A percentile compares a stretch with the other conserved stretches of the same genome.
Evolutionary conservation across 805 yeast species (phyloP).

Genomic region (Suhomyces xylopsoci): DNA sequence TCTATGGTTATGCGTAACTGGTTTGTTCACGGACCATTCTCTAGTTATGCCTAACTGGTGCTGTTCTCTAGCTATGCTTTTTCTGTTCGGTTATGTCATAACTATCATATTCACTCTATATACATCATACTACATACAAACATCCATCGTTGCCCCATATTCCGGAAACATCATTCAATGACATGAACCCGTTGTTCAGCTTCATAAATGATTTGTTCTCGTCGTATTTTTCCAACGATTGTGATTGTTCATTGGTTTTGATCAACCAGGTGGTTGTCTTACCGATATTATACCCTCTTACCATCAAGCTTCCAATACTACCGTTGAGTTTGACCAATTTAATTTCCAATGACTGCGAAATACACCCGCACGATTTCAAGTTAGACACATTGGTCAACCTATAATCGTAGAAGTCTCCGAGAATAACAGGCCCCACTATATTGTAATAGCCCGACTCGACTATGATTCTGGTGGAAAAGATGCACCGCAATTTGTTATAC

Average conservation of each 20-base stretch:
- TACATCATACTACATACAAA: constrained; percentile 42
- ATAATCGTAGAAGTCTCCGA: constrained; percentile 61
- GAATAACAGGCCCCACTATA: constrained; percentile 56
- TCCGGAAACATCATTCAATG: constrained; percentile 47
- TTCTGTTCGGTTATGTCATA: background rate
- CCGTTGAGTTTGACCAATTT: constrained; percentile 42
- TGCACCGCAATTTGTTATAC: constrained; percentile 43
- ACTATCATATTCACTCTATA: background rate
- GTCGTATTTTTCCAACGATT: constrained; percentile 11
- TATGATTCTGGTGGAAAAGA: constrained; percentile 49
- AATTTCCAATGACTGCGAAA: constrained; percentile 58
- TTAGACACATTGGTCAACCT: constrained; percentile 40
- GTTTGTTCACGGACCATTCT: too few relatives aligned
- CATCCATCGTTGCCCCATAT: constrained; percentile 73
- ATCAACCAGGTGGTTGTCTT: constrained; percentile 27
- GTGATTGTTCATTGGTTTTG: background rate
- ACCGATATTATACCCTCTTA: constrained; percentile 68
- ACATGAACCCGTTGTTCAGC: constrained; percentile 39
- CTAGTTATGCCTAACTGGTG: too few relatives aligned
- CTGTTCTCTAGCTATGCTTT: background rate
- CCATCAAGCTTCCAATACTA: constrained; percentile 47
- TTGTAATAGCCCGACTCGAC: constrained; percentile 46
- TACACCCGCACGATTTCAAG: constrained; percentile 50
- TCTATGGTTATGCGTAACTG: too few relatives aligned
- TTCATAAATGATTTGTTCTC: constrained; percentile 24